Percentiles rank a stretch among this genome's conserved stretches.
These are phyloP conservation scores for Camellia granthamiana DNA, from an alignment of 148 eudicot genomes.

Conservation along the genomic window DNA sequence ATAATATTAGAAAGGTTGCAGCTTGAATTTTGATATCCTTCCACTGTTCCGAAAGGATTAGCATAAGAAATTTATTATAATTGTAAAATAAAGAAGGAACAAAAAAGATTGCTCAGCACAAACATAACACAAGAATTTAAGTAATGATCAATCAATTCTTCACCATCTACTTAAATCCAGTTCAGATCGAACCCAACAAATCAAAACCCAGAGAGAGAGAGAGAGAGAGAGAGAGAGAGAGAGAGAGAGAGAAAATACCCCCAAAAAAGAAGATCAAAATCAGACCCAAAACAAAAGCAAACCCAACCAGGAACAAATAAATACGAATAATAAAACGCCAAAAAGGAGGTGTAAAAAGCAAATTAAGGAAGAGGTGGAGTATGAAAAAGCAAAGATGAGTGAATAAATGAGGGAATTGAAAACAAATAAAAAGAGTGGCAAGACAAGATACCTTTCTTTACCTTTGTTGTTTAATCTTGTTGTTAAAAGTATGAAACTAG, in stretches of 20 bases:
- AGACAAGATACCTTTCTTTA: background rate
- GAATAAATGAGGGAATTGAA: background rate
- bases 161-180: background rate
- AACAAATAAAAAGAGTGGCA: background rate
- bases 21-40: too few species aligned
- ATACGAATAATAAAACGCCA: too few species aligned
- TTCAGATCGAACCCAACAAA: conserved; percentile 6
- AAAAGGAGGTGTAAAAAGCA: background rate
- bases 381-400: background rate
- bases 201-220: background rate
- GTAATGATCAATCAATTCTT: background rate
- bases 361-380: conserved; percentile 5
- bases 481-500: too few species aligned
- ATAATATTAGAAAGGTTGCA: too few species aligned
- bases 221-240: too few species aligned
- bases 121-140: background rate
- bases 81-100: background rate
- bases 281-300: background rate
- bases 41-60: too few species aligned
- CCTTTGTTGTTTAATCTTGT: too few species aligned
- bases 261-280: background rate
- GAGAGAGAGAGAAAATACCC: background rate
- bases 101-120: background rate
- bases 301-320: too few species aligned
- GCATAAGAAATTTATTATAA: background rate